Conservation (phyloP, 2,329 filamentous ascomycete species). For the Scedosporium boydii region DNA sequence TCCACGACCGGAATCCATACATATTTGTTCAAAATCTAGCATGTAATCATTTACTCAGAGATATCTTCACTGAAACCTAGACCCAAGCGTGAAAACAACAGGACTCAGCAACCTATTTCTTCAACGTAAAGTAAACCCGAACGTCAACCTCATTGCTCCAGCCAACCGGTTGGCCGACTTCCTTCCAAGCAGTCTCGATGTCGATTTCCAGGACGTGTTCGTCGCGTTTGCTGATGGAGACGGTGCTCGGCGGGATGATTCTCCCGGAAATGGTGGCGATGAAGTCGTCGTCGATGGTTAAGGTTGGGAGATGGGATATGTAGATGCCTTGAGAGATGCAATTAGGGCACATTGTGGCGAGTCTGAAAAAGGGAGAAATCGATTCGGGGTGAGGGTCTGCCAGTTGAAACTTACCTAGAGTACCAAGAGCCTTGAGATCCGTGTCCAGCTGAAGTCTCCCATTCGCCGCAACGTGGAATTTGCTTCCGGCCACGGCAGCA, state of each 20-base stretch:
- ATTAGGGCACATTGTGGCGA: conserved; percentile 4
- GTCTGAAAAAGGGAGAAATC: background rate
- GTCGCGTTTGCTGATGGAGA: conserved; percentile 44
- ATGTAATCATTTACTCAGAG: too few relatives aligned
- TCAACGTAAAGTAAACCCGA: conserved; percentile 46
- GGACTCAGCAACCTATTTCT: background rate
- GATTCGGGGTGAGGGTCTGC: background rate
- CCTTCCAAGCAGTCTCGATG: conserved; percentile 65
- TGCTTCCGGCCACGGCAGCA: conserved; percentile 61
- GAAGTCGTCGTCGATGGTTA: conserved; percentile 55
- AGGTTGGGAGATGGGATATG: conserved; percentile 55
- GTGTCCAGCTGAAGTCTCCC: conserved; percentile 57
- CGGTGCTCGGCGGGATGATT: conserved; percentile 57
- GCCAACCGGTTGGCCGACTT: conserved; percentile 57
- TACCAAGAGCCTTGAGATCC: conserved; percentile 70
- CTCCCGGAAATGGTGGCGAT: conserved; percentile 66
- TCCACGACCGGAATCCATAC: too few relatives aligned
- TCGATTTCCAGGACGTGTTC: conserved; percentile 66
- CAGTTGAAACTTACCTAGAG: conserved; percentile 44
- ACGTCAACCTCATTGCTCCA: conserved; percentile 76
- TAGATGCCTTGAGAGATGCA: conserved; percentile 51
- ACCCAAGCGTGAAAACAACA: background rate
- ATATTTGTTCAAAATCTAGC: background rate
- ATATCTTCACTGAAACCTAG: background rate
- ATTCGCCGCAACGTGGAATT: conserved; percentile 42